These are phyloP conservation scores for Periconia sp. DNA, from an alignment of 2,329 filamentous ascomycete species.

Conservation along the genomic window DNA sequence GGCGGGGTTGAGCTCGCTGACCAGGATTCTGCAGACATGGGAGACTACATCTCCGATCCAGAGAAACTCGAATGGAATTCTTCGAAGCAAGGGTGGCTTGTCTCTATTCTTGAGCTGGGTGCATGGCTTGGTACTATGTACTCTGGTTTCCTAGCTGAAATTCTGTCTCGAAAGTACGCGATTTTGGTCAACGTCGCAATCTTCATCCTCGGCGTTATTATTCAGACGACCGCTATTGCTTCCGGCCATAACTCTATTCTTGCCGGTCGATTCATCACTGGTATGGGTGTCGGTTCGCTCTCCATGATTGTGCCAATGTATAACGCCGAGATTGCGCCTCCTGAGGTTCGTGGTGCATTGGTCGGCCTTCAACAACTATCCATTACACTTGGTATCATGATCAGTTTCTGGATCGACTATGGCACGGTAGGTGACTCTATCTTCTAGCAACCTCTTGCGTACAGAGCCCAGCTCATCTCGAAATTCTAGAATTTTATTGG, in stretches of 20 bases:
- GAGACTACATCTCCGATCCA: slow-evolving; percentile 39
- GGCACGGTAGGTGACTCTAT: slow-evolving; percentile 52
- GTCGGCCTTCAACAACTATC: slow-evolving; percentile 69
- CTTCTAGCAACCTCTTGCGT: slow-evolving; percentile 27
- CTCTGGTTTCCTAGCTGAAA: slow-evolving; percentile 74
- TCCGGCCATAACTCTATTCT: slow-evolving; percentile 67
- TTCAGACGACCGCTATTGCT: slow-evolving; percentile 68
- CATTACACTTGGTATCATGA: slow-evolving; percentile 68
- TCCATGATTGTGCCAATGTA: slow-evolving; percentile 70
- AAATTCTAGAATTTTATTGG: slow-evolving; percentile 51
- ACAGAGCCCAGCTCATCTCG: slow-evolving; percentile 14
- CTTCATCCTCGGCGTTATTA: slow-evolving; percentile 73
- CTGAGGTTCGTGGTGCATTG: slow-evolving; percentile 70
- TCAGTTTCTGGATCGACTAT: slow-evolving; percentile 57
- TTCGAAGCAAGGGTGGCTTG: slow-evolving; percentile 56
- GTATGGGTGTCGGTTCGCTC: slow-evolving; percentile 71
- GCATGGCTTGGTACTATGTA: slow-evolving; percentile 77
- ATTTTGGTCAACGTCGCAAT: slow-evolving; percentile 70
- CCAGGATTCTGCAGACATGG: slow-evolving; percentile 46
- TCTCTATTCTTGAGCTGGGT: slow-evolving; percentile 74
- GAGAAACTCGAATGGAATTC: slow-evolving; percentile 34
- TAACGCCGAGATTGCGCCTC: slow-evolving; percentile 55
- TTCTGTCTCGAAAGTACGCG: slow-evolving; percentile 70
- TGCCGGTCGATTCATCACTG: slow-evolving; percentile 73
- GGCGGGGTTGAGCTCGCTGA: too few species aligned